Base-by-base conservation (phyloP, 192 early-diverging fungal genomes). In the Fimicolochytrium jonesii region DNA sequence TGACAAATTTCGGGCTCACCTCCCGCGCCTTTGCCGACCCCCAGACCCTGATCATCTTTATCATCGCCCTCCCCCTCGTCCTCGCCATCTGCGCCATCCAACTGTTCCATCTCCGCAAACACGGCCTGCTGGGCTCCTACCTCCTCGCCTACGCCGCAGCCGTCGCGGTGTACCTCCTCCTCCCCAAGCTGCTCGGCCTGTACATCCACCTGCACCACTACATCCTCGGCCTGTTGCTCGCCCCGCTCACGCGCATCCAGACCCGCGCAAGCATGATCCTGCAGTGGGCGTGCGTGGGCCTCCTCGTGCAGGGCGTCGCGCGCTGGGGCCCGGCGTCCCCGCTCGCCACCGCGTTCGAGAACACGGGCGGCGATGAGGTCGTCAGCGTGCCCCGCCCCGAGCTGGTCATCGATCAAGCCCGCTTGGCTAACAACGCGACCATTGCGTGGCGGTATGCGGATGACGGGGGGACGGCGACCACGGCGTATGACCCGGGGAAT, bases 331-430 rank as follows among this genome's bases (percentile, higher is more conserved):
- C 64, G 18, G 71, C 66, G 3, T 59, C 55, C 0, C 71, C 71
- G 0, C 69, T 73, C 34, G 71, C 68, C 54, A 73, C 71, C 4
- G n/a, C 61, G 1, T 55, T 73, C 41, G 61, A 73, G 57, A 66
- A 66, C 45, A 18, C 28, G 13, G 28, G 20, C 30, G 64, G 64
- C 29, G 56, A 66, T 33, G 62, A 64, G 32, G 22, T 25, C 5
- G 44, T 49, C 10, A 46, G 43, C 13, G 37, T 58, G 4, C 64
- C 64, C 10, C 54, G 64, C 4, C 64, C 64, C 0, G 26, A 28
- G 0, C 58, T 66, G 22, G 44, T 43, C 39, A 48, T 66, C 39
- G 9, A 26, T 22, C 53, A 53, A 4, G 28, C 34, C 36, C 1
- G 33, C 10, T 26, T 66, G 17, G 32, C 32, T 10, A 33, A n/a